Evolutionary conservation across 257 asterid species (phyloP).

Genomic region (Haberlea rhodopensis): DNA sequence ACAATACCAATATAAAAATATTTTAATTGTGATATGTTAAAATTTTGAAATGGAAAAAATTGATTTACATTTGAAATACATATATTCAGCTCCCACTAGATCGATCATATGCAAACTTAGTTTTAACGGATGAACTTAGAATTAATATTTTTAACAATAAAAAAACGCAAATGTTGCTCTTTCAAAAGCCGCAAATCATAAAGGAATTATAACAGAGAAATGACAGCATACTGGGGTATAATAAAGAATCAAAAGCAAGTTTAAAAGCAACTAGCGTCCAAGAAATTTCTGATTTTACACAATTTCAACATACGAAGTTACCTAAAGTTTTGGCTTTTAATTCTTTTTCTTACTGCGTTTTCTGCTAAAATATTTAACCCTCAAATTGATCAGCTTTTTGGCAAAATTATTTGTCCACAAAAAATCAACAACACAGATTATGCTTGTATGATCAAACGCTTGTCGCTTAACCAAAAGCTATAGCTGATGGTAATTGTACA

Average conservation of each 20-base stretch:
- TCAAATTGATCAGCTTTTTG: background rate
- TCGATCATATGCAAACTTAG: too few relatives aligned
- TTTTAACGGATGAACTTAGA: too few relatives aligned
- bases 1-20: too few relatives aligned
- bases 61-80: too few relatives aligned
- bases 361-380: constrained; percentile 11
- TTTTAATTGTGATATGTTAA: too few relatives aligned
- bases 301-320: constrained; percentile 26
- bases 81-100: too few relatives aligned
- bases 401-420: constrained; percentile 12
- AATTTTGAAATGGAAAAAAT: too few relatives aligned
- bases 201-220: constrained; percentile 5
- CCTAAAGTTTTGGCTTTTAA: constrained; percentile 30
- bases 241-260: constrained; percentile 28
- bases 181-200: constrained; percentile 25
- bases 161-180: constrained; percentile 18
- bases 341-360: constrained; percentile 14
- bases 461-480: too few relatives aligned
- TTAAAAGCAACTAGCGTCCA: constrained; percentile 28
- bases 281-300: constrained; percentile 4
- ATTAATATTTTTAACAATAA: too few relatives aligned
- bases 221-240: constrained; percentile 4
- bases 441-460: too few relatives aligned
- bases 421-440: constrained; percentile 16
- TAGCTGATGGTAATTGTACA: too few relatives aligned